Base-by-base conservation (phyloP, 805 yeast species). In the Sugiyamaella valdiviana region DNA sequence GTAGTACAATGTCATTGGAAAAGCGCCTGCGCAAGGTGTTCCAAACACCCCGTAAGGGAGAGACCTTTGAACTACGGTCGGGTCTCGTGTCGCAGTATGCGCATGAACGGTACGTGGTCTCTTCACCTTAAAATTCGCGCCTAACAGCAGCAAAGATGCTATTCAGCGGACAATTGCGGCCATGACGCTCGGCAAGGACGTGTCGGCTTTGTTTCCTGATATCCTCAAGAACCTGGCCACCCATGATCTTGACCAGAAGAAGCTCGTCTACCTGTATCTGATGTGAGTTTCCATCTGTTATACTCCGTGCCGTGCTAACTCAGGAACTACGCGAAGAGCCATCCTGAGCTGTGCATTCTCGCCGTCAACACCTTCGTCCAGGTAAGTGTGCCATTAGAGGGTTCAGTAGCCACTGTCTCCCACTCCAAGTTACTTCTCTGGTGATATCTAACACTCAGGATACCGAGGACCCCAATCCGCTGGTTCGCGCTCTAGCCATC, bases 161-260 rank as follows among this genome's bases (percentile, higher is more conserved):
- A 93, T 93, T 57, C 95, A 91, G 68, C 78, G 96, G 51, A 96
- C 95, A 17, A 93, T 93, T 62, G 95, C 93, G 50, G 98, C 96
- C 51, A 93, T 93, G 99, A 93, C 99, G 0, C 79, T 89, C 24
- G 98, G 98, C 9, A 93, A 93, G 63, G 99, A 93, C 65, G 98
- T 93, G 20, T 85, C 95, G 16, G 80, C 95, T 1, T 72, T 93
- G 48, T 93, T 93, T 59, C 99, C 99, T 1, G 98, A 93, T 66
- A 95, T 93, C 22, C 73, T 93, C 65, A 95, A 93, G 70, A 93
- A 93, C 68, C 85, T 93, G 57, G 97, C 99, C 47, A 93, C 99
- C 1, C 91, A 85, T 61, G 99, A 93, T 66, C 72, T 93, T 52
- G 96, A 93, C 59, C 97, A 93, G 70, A 93, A 93, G 77, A 93